These are phyloP conservation scores for Myriosclerotinia curreyana DNA, from an alignment of 2,329 filamentous ascomycete species.

Conservation along the genomic window DNA sequence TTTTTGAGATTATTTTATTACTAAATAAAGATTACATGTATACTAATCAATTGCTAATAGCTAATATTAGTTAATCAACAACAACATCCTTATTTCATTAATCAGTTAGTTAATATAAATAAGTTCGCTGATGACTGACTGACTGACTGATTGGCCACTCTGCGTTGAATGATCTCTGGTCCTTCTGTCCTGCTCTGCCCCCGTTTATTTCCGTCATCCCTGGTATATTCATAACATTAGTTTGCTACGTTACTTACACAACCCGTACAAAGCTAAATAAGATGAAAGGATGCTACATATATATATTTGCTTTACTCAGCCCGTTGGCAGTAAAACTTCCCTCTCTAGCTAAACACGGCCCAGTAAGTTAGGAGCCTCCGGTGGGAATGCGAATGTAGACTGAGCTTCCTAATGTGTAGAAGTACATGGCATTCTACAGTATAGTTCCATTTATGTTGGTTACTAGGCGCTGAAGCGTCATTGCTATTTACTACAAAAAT, in stretches of 20 bases:
- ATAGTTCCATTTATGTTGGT: slow-evolving; percentile 16
- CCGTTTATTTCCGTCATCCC: slow-evolving; percentile 6
- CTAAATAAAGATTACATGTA: too few species aligned
- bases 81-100: too few species aligned
- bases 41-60: too few species aligned
- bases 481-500: slow-evolving; percentile 12
- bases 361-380: background rate
- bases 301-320: slow-evolving; percentile 9
- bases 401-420: slow-evolving; percentile 18
- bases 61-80: too few species aligned
- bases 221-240: background rate
- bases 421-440: background rate
- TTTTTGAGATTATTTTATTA: too few species aligned
- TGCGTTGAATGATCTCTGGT: slow-evolving; percentile 1
- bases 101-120: too few species aligned
- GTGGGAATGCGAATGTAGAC: slow-evolving; percentile 1
- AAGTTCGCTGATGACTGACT: too few species aligned
- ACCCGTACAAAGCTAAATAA: slow-evolving; percentile 5
- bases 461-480: background rate
- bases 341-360: background rate
- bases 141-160: too few species aligned
- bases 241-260: slow-evolving; percentile 12
- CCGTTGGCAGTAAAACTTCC: slow-evolving; percentile 2
- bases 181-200: slow-evolving; percentile 1
- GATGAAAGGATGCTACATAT: slow-evolving; percentile 7